Conservation (phyloP, 805 yeast genomes). For the Candida krabiensis region DNA sequence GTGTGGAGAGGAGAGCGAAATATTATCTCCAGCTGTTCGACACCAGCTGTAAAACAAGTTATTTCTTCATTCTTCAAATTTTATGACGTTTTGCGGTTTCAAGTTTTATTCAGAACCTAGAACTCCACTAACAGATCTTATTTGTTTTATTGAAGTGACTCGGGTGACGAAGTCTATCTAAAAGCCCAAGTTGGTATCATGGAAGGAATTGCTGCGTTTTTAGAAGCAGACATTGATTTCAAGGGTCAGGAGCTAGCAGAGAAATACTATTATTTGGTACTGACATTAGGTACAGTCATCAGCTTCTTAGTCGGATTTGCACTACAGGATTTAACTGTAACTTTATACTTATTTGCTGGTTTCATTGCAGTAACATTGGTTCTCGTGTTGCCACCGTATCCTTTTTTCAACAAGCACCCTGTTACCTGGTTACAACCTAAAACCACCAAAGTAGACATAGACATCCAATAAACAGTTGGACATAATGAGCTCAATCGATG, state of each 20-base stretch:
- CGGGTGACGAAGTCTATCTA: too few relatives aligned
- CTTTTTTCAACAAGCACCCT: conserved; percentile 50
- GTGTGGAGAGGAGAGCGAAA: too few relatives aligned
- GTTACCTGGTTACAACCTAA: conserved; percentile 43
- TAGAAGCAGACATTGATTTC: conserved; percentile 45
- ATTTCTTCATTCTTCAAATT: too few relatives aligned
- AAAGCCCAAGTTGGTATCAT: too few relatives aligned
- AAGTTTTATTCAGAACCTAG: too few relatives aligned
- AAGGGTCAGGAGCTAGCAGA: conserved; percentile 52
- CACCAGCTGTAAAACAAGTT: too few relatives aligned
- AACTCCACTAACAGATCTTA: too few relatives aligned
- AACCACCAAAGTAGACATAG: conserved; percentile 13
- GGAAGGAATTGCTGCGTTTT: conserved; percentile 21
- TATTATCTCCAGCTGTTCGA: too few relatives aligned
- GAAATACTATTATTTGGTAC: conserved; percentile 23
- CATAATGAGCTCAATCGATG: too few relatives aligned
- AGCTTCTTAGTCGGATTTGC: conserved; percentile 50
- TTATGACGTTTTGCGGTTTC: too few relatives aligned
- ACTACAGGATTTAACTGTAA: conserved; percentile 41
- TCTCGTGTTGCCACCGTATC: conserved; percentile 58
- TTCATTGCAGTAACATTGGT: conserved; percentile 35
- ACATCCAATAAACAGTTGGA: conserved; percentile 16
- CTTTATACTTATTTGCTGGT: conserved; percentile 40
- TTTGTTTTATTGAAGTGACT: too few relatives aligned
- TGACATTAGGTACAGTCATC: conserved; percentile 35